Evolutionary conservation across 106 monocot genomes (phyloP), one percentile per base, ranked within the genome.

Genomic region (Dioscorea alata): DNA sequence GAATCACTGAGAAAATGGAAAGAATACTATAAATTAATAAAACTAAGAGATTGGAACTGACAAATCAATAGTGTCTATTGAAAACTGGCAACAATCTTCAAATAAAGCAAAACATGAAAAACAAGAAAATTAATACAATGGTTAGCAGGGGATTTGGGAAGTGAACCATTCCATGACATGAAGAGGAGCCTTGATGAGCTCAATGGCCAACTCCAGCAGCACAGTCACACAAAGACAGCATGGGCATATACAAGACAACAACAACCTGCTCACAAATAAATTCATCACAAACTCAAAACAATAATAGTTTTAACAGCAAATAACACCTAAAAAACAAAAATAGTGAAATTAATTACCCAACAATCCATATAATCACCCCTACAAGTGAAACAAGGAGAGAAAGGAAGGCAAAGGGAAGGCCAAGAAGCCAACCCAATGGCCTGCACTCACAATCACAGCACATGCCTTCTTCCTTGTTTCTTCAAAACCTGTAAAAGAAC

Each of bases 121-220:
- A 3, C 42, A 28, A 28, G 28, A 28, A 28, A 28, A 28, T 28
- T 28, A 28, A 28, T 28, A 28, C 28, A 17, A 52, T 52, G 33
- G 15, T 65, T 17, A 84, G 60, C 83, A 88, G 49, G 88, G 88
- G 69, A 84, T 84, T 66, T 84, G 77, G 15, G 71, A 50, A 35
- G 84, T 96, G 91, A 96, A 96, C 95, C 95, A 96, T 50, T 66
- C 53, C 78, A 96, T 96, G 74, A 96, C 91, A 64, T 96, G 96
- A 50, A 92, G 74, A 12, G 91, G 96, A 0, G 96, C 89, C 59
- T 96, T 96, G 77, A 96, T 82, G 71, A 96, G 84, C 81, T 96
- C 89, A 51, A 96, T 79, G 31, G 96, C 96, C 65, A 92, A 4
- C 80, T 96, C 96, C 72, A 96, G 86, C 75, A 86, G 13, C 42